phyloP scores from a whole-genome alignment of 805 yeast species.

The Middelhovenomyces tepae region DNA sequence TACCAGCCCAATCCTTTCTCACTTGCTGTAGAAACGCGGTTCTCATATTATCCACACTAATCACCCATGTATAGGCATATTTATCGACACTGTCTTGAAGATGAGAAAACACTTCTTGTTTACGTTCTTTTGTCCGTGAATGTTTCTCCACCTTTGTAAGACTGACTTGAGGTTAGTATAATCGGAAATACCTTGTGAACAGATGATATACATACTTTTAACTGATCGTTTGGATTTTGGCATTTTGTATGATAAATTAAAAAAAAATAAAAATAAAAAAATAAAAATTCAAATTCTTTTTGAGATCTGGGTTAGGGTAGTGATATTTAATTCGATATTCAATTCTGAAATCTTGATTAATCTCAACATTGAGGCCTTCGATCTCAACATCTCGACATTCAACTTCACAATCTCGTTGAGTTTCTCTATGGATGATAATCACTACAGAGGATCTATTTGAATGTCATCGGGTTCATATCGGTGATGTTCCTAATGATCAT shows the following conservation, averaged over 20 bases:
- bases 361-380: too few relatives aligned
- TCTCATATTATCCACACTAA: slow-evolving; percentile 84
- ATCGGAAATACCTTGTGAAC: slow-evolving; percentile 1
- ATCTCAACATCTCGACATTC: too few relatives aligned
- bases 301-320: too few relatives aligned
- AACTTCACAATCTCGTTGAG: too few relatives aligned
- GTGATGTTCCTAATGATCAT: slow-evolving; percentile 2
- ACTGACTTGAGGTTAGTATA: slow-evolving; percentile 43
- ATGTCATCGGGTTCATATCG: slow-evolving; percentile 15
- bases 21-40: slow-evolving; percentile 92
- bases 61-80: slow-evolving; percentile 73
- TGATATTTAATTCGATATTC: too few relatives aligned
- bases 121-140: slow-evolving; percentile 78
- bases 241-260: slow-evolving; percentile 54
- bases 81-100: slow-evolving; percentile 74
- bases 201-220: slow-evolving; percentile 35
- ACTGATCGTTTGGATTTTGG: slow-evolving; percentile 97
- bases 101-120: slow-evolving; percentile 84
- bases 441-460: slow-evolving; percentile 11
- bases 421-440: too few relatives aligned
- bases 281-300: too few relatives aligned
- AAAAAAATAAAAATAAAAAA: slow-evolving; percentile 4
- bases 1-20: slow-evolving; percentile 84
- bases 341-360: too few relatives aligned
- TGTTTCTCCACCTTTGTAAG: slow-evolving; percentile 86